Base-by-base conservation (phyloP, 2,329 filamentous ascomycete species). In the Parafenestella ontariensis region DNA sequence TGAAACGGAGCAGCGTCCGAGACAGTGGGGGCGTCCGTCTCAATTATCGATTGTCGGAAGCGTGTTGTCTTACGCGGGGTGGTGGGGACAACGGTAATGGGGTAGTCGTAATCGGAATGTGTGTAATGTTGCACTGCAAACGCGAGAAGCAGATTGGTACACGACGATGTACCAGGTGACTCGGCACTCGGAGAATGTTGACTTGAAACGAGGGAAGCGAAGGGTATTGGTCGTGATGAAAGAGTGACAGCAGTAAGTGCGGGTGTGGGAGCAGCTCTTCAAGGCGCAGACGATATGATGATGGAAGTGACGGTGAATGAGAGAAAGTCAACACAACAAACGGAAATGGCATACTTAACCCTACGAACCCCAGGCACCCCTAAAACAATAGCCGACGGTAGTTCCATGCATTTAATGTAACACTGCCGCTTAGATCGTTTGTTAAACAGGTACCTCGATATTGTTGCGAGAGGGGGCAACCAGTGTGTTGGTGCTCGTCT, bases 181-280 rank as follows among this genome's bases (percentile, higher is more conserved):
- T 39, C 45, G 23, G 54, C 28, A 40, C 49, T 49, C 52, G 49
- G 50, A 47, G 31, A 59, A 56, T 49, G 51, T 23, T 37, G 37
- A 48, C 1, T n/a, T 26, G 17, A 39, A 48, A 54, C 15, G 43
- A 48, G 39, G 8, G 43, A 40, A 29, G 15, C 7, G 37, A 18
- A 24, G 40, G 23, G 17, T 31, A 23, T 39, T 58, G 46, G 41
- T 24, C 23, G 41, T 31, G 33, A 29, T 17, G 18, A 46, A 55
- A 21, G 51, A 64, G 40, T 39, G 54, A 58, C 41, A 48, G 51
- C 57, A 43, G 49, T 57, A 46, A 42, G 46, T 46, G 26, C 33
- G 52, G 36, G 17, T 15, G n/a, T 23, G 29, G 46, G n/a, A 42
- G 61, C 56, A 57, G 63, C 62, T 60, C 58, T 31, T 65, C 59